phyloP scores from a whole-genome alignment of 169 alveolate genomes.

The Plasmodium cynomolgi region DNA sequence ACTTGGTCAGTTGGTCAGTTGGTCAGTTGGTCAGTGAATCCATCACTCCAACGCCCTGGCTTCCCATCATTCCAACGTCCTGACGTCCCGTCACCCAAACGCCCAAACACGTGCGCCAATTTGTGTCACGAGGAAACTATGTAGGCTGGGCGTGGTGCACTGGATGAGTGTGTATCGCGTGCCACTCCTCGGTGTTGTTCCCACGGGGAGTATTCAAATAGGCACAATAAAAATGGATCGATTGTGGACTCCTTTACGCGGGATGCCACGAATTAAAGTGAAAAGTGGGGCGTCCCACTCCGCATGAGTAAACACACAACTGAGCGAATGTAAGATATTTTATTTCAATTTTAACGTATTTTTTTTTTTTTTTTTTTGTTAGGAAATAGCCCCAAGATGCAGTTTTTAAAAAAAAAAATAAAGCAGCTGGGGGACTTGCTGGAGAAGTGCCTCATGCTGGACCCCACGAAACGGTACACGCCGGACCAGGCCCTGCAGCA shows the following conservation, averaged over 20 bases:
- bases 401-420: slow-evolving; percentile 80
- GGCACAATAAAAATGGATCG: not conserved
- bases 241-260: not conserved
- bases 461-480: slow-evolving; percentile 95
- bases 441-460: slow-evolving; percentile 94
- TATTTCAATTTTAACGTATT: not conserved
- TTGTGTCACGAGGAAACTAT: too few relatives aligned
- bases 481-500: slow-evolving; percentile 97
- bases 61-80: not conserved
- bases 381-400: slow-evolving; percentile 82
- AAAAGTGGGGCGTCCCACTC: not conserved
- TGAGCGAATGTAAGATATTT: not conserved
- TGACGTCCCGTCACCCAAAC: not conserved
- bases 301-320: not conserved
- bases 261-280: not conserved
- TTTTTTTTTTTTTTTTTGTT: slow-evolving; percentile 14
- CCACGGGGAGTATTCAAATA: not conserved
- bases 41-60: not conserved
- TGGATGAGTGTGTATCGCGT: not conserved
- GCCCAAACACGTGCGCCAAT: too few relatives aligned
- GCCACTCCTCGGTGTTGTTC: not conserved
- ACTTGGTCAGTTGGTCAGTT: not conserved
- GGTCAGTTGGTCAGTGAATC: not conserved
- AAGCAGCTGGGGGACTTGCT: slow-evolving; percentile 94
- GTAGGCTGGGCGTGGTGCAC: not conserved